Conservation (phyloP, 2,329 filamentous ascomycete species). For the Atkinsonella hypoxylon region DNA sequence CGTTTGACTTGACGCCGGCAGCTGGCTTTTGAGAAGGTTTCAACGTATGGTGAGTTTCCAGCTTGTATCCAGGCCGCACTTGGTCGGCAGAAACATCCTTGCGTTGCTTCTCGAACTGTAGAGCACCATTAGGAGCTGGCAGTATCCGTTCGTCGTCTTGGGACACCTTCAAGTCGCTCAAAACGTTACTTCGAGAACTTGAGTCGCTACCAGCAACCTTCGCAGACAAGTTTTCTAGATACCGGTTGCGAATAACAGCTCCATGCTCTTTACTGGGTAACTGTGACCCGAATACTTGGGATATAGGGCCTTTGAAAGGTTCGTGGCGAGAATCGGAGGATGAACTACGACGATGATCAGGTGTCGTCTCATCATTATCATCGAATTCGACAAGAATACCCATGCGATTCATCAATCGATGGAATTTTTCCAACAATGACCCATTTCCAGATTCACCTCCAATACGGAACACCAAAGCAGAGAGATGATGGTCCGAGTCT, state of each 20-base stretch:
- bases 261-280: neutral
- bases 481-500: slow-evolving; percentile 64
- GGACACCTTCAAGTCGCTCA: neutral
- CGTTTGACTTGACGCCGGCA: too few relatives aligned
- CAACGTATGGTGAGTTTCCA: neutral
- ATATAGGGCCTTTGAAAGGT: neutral
- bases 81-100: neutral
- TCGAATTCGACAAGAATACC: slow-evolving; percentile 59
- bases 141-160: neutral
- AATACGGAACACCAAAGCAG: slow-evolving; percentile 69
- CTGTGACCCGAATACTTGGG: neutral
- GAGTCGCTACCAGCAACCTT: neutral
- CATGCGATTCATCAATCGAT: slow-evolving; percentile 53
- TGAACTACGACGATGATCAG: neutral
- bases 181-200: neutral
- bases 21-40: neutral
- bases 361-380: slow-evolving; percentile 17
- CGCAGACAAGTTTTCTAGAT: neutral
- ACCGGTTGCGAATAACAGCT: neutral
- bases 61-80: neutral
- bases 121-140: neutral
- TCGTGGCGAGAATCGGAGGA: neutral
- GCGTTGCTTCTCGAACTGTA: neutral
- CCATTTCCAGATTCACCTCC: slow-evolving; percentile 48
- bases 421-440: slow-evolving; percentile 57